Percentiles rank a stretch among this genome's conserved stretches.
Conservation (phyloP, 2,329 filamentous ascomycete species). For the Capronia coronata region DNA sequence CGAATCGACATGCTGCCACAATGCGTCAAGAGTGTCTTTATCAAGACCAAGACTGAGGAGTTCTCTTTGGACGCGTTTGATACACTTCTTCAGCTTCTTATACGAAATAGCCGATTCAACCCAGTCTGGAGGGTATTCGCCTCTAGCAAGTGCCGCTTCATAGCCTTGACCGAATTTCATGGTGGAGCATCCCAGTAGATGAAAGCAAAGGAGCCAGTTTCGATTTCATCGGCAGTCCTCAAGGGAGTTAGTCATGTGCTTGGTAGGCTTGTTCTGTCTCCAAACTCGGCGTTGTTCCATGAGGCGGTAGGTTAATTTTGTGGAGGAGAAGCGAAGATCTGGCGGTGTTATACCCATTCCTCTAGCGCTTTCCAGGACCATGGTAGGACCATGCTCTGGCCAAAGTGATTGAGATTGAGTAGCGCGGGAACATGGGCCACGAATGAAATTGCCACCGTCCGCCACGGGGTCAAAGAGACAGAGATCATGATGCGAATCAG, state of each 20-base stretch:
- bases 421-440: background rate
- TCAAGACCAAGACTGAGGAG: slow-evolving; percentile 65
- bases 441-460: slow-evolving; percentile 6
- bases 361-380: background rate
- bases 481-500: background rate
- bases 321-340: background rate
- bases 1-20: slow-evolving; percentile 48
- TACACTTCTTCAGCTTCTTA: slow-evolving; percentile 77
- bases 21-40: slow-evolving; percentile 59
- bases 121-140: slow-evolving; percentile 68
- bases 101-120: slow-evolving; percentile 74
- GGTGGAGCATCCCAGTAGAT: slow-evolving; percentile 4
- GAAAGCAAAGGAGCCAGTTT: background rate
- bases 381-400: background rate
- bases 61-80: slow-evolving; percentile 71
- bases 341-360: slow-evolving; percentile 1
- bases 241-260: background rate
- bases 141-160: slow-evolving; percentile 59
- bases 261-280: background rate
- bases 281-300: background rate
- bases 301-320: background rate
- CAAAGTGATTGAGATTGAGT: background rate
- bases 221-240: too few relatives aligned
- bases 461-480: background rate
- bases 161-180: slow-evolving; percentile 90